Evolutionary conservation across 2,329 filamentous ascomycete genomes (phyloP).

Genomic region (Nemania diffusa): DNA sequence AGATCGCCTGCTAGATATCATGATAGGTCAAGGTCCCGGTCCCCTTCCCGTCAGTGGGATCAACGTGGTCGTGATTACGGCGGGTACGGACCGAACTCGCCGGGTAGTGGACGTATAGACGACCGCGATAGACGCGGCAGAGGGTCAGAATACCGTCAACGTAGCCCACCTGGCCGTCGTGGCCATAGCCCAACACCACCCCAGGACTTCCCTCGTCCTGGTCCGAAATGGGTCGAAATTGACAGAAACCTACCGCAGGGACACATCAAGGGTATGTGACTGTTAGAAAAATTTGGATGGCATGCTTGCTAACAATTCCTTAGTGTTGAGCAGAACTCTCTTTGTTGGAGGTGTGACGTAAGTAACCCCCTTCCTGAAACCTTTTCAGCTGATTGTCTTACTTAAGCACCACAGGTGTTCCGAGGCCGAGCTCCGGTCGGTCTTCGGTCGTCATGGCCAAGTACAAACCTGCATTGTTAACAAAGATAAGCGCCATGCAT

Average conservation of each 20-base stretch:
- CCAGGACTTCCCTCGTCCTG: constrained; percentile 50
- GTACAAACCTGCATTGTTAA: constrained; percentile 99
- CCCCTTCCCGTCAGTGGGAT: constrained; percentile 79
- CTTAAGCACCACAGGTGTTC: constrained; percentile 64
- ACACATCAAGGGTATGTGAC: constrained; percentile 75
- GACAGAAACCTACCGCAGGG: constrained; percentile 79
- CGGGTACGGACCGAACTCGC: constrained; percentile 77
- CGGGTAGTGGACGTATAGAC: constrained; percentile 68
- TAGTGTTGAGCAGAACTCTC: constrained; percentile 89
- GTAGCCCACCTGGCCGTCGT: constrained; percentile 79
- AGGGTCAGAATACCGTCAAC: constrained; percentile 82
- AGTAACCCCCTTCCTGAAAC: constrained; percentile 53
- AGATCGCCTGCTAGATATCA: constrained; percentile 71
- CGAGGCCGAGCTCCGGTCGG: constrained; percentile 81
- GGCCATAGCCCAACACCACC: constrained; percentile 70
- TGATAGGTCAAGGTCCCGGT: constrained; percentile 80
- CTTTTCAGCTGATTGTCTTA: constrained; percentile 42
- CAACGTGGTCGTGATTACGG: constrained; percentile 73
- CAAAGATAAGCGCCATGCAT: constrained; percentile 96
- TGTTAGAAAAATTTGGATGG: not conserved
- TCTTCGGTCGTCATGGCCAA: constrained; percentile 83
- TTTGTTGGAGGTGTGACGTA: constrained; percentile 96
- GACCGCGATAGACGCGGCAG: constrained; percentile 66
- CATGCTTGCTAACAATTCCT: constrained; percentile 29
- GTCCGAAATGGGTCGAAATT: constrained; percentile 79